Conservation (phyloP, 129 eudicot genomes). For the Flaveria sonorensis region DNA sequence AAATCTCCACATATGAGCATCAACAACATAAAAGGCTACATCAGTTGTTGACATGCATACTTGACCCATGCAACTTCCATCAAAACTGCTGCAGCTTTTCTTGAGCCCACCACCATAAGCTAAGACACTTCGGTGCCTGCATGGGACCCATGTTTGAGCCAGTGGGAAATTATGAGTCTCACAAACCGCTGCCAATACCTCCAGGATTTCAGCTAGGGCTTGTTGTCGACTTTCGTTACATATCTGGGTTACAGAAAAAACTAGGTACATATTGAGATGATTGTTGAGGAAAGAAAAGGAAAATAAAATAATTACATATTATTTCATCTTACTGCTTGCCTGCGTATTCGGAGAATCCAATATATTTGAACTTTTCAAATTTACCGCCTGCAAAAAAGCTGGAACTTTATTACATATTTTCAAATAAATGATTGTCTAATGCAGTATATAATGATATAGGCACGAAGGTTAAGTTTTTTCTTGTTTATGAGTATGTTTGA, state of each 20-base stretch:
- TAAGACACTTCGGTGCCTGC: constrained; percentile 87
- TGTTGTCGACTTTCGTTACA: constrained; percentile 90
- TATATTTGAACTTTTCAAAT: constrained; percentile 89
- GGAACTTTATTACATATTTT: constrained; percentile 39
- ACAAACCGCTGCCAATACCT: constrained; percentile 75
- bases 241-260: constrained; percentile 56
- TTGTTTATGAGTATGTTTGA: neutral
- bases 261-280: constrained; percentile 31
- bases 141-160: constrained; percentile 98
- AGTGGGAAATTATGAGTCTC: constrained; percentile 83
- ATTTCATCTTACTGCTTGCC: constrained; percentile 53
- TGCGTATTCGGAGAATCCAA: constrained; percentile 83
- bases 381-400: constrained; percentile 86
- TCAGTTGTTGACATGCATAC: constrained; percentile 98
- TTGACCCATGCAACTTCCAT: constrained; percentile 95
- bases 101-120: constrained; percentile 87
- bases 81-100: constrained; percentile 91
- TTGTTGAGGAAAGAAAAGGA: neutral
- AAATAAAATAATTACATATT: constrained; percentile 19
- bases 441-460: neutral
- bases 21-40: constrained; percentile 78
- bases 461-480: neutral
- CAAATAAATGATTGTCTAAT: constrained; percentile 8
- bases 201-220: constrained; percentile 84
- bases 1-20: constrained; percentile 92